Evolutionary conservation across 371 early-diverging fungal genomes (phyloP), one percentile per base, ranked within the genome.

Genomic region (Thermomucor indicae-seudaticae): DNA sequence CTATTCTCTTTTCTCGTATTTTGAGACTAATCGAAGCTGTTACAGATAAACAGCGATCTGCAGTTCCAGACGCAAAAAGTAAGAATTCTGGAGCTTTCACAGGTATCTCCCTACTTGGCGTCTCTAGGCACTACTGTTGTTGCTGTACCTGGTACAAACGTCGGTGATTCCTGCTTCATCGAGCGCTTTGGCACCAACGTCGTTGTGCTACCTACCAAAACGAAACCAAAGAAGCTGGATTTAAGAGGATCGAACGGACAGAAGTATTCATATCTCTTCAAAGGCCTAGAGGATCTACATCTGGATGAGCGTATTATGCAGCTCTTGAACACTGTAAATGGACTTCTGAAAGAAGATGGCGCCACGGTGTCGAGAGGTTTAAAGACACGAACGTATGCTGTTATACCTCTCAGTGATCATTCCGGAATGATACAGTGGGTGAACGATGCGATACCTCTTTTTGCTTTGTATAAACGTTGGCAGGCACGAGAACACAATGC

Each of bases 341-440:
- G 78, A 0, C 65, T 95, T 25, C 64, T 93, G 10, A 53, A 60
- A 10, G 69, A 79, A 24, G 84, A 90, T 52, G 68, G 68, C 47
- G 62, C 66, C 4, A 64, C 79, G 2, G 54, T 72, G n/a, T 30
- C 54, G 3, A 65, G 79, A 17, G 60, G 72, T 3, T 59, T 94
- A 51, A 65, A 69, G 20, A 84, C 94, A 0, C 67, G 94, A 10
- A 84, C 86, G 3, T 99, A 98, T 73, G 76, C 86, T 22, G 99
- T 99, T 0, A 86, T 99, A 17, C 99, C 99, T 0, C 76, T 99
- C 19, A 91, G 90, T 29, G 82, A 88, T 51, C 84, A 86, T 34
- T 86, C 86, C n/a, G 99, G 99, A 6, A 89, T 99, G 83, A 89
- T 99, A 46, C 93, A 98, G 64, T 98, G 93, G 96, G 91, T 99